Base-by-base conservation (phyloP, 768 basidiomycete genomes). In the Infundibulicybe gibba region DNA sequence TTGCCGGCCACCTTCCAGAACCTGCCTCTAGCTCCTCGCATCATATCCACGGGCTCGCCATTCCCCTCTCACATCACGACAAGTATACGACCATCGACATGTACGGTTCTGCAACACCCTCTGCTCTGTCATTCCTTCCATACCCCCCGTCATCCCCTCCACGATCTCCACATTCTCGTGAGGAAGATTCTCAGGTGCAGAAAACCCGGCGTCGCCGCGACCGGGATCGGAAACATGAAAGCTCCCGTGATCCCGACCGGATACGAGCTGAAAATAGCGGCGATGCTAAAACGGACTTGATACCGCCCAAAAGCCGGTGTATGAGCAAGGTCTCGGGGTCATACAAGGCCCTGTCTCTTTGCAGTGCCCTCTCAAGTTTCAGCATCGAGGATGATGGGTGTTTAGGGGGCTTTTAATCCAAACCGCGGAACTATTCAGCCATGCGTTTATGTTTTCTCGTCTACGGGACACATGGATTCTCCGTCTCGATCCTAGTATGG, bases 341-440 rank as follows among this genome's bases (percentile, higher is more conserved):
- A 31, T 44, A 41, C 16, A 55, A 48, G 37, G 54, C 54, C 39
- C 50, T 58, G 41, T 41, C 54, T 41, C 37, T 45, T 30, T 31
- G 45, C 50, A 50, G 44, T 32, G 40, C 49, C 42, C 45, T 51
- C 42, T 56, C 58, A 3, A 55, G 56, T 19, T 63, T 72, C 49
- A 56, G 58, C 30, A 41, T 56, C 13, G 49, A 57, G 33, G 71
- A 72, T 49, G 68, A 72, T 54, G 67, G 71, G 14, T 74, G 72
- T 43, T 61, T 74, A 6, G 72, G 71, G 37, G 72, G 72, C n/a
- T 74, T 74, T 57, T 74, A 57, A 61, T 15, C 21, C 20, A 3
- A 25, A 30, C 30, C 43, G 1, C 33, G 16, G 15, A 14, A 34
- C 31, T 21, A 16, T 48, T 20, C 20, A 14, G 6, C 34, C 19